phyloP scores from a whole-genome alignment of 177 flowering plant species.

The Telopea speciosissima region DNA sequence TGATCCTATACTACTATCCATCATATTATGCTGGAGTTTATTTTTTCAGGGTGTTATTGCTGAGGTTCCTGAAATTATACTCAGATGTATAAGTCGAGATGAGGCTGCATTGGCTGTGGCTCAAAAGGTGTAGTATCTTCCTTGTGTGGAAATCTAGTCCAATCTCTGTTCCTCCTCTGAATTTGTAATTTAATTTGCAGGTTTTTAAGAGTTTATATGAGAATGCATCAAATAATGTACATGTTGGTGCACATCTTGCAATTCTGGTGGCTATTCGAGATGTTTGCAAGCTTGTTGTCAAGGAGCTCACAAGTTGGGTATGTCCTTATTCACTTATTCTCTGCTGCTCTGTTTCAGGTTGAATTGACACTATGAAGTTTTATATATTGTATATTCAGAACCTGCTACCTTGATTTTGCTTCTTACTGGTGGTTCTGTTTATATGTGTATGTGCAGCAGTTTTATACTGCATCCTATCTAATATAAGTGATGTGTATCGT shows the following conservation, averaged over 20 bases:
- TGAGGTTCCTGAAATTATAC: conserved; percentile 87
- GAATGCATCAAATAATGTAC: conserved; percentile 52
- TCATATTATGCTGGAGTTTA: background rate
- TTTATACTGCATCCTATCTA: too few species aligned
- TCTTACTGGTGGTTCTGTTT: background rate
- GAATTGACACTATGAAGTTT: too few species aligned
- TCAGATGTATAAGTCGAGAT: conserved; percentile 80
- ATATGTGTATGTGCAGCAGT: too few species aligned
- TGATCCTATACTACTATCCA: background rate
- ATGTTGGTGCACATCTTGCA: conserved; percentile 69
- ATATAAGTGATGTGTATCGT: too few species aligned
- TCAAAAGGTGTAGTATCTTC: conserved; percentile 55
- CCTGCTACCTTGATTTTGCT: too few species aligned
- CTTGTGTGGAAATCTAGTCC: background rate
- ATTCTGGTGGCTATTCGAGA: conserved; percentile 83
- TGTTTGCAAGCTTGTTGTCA: conserved; percentile 92
- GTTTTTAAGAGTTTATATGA: conserved; percentile 83
- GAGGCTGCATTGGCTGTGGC: conserved; percentile 97
- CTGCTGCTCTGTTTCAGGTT: background rate
- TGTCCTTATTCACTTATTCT: conserved; percentile 10
- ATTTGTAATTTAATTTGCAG: conserved; percentile 29
- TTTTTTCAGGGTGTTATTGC: conserved; percentile 49
- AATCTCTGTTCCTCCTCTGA: background rate
- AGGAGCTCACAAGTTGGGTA: conserved; percentile 98
- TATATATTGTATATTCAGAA: too few species aligned